A percentile compares a stretch with the other conserved stretches of the same genome.
phyloP scores from a whole-genome alignment of 2,329 filamentous ascomycete genomes.

The Fusarium algeriense region DNA sequence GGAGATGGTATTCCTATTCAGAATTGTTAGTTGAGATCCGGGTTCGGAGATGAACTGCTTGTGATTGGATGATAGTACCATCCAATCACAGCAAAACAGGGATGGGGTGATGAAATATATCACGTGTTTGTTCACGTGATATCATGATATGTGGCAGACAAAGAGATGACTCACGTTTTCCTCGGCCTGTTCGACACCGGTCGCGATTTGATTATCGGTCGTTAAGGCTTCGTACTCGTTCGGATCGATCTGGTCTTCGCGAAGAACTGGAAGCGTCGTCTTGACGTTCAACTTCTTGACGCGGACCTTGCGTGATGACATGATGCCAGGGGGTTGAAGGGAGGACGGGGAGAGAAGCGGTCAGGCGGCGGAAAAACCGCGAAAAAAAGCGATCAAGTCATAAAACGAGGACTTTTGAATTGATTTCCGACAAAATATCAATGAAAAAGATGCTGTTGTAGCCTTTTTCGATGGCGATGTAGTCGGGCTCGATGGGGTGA shows the following conservation, averaged over 20 bases:
- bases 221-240: constrained; percentile 88
- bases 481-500: constrained; percentile 64
- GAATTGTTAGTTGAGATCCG: constrained; percentile 45
- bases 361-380: constrained; percentile 68
- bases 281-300: constrained; percentile 94
- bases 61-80: constrained; percentile 30
- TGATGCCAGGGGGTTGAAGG: constrained; percentile 60
- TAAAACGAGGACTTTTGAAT: constrained; percentile 69
- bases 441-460: constrained; percentile 65
- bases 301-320: constrained; percentile 77
- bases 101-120: constrained; percentile 42
- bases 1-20: constrained; percentile 90
- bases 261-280: constrained; percentile 86
- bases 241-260: constrained; percentile 90
- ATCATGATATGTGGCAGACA: constrained; percentile 49
- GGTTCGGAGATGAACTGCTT: not conserved
- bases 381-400: constrained; percentile 73
- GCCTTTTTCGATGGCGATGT: constrained; percentile 66
- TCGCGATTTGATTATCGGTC: constrained; percentile 88
- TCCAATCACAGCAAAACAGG: constrained; percentile 5
- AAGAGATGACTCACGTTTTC: constrained; percentile 83
- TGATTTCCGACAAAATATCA: constrained; percentile 61
- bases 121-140: constrained; percentile 72
- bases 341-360: constrained; percentile 53
- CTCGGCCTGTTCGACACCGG: constrained; percentile 95